Evolutionary conservation across 129 eudicot genomes (phyloP).

Genomic region (Silybum marianum): DNA sequence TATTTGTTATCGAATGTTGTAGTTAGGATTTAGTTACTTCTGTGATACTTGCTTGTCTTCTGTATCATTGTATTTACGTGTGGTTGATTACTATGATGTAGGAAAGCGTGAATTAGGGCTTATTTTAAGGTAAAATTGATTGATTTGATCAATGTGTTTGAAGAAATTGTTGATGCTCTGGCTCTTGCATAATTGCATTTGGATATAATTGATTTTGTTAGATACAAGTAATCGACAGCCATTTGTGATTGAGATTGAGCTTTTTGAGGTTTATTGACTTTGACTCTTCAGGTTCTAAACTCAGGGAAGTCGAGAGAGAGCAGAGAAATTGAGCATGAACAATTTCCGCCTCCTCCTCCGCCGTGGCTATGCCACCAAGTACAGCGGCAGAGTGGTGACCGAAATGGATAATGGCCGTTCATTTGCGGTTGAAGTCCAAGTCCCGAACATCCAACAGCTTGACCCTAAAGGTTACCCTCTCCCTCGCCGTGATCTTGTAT

Average conservation of each 20-base stretch:
- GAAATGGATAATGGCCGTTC: conserved; percentile 56
- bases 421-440: conserved; percentile 55
- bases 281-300: background rate
- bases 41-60: background rate
- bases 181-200: background rate
- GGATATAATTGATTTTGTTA: background rate
- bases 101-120: background rate
- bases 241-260: background rate
- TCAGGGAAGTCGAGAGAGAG: background rate
- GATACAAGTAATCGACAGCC: background rate
- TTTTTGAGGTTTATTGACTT: background rate
- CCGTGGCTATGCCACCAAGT: conserved; percentile 86
- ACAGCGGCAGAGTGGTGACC: conserved; percentile 63
- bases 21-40: background rate
- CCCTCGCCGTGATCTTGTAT: conserved; percentile 87
- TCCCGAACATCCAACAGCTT: conserved; percentile 46
- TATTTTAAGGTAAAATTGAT: background rate
- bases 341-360: conserved; percentile 37
- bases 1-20: background rate
- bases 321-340: conserved; percentile 10
- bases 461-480: conserved; percentile 74
- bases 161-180: background rate
- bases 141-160: background rate
- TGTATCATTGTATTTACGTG: background rate
- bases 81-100: background rate